Conservation (phyloP, 805 yeast species). For the Wickerhamiella hasegawae region DNA sequence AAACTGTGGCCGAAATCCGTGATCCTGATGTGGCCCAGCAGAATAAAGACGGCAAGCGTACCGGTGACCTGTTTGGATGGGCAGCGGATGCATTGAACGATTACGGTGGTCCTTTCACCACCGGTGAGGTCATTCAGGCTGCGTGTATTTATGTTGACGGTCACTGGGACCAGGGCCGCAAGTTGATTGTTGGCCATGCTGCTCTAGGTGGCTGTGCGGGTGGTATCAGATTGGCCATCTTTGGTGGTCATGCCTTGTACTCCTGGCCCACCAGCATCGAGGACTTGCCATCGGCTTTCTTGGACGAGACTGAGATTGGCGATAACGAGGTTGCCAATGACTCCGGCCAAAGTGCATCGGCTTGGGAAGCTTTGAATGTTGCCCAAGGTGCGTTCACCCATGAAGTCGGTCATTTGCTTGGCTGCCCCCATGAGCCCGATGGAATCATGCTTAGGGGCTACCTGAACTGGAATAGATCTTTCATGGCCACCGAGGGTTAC, state of each 20-base stretch:
- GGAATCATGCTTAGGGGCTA: conserved; percentile 91
- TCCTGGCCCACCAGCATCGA: conserved; percentile 86
- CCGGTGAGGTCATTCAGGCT: conserved; percentile 43
- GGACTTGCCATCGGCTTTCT: conserved; percentile 46
- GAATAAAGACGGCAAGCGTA: conserved; percentile 49
- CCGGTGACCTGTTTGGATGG: conserved; percentile 63
- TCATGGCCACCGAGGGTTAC: conserved; percentile 54
- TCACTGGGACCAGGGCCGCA: conserved; percentile 51
- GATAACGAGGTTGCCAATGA: conserved; percentile 78
- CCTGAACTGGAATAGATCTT: conserved; percentile 62
- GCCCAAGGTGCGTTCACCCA: conserved; percentile 92
- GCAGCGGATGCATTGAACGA: conserved; percentile 57
- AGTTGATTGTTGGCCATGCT: conserved; percentile 69
- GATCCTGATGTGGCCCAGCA: conserved; percentile 81
- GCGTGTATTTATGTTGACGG: conserved; percentile 78
- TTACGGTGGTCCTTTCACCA: conserved; percentile 38
- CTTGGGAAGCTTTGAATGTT: conserved; percentile 79
- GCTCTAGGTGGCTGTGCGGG: conserved; percentile 84
- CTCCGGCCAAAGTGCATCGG: conserved; percentile 62
- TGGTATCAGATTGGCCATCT: conserved; percentile 62
- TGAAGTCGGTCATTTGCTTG: conserved; percentile 82
- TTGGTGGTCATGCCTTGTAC: conserved; percentile 84
- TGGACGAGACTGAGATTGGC: conserved; percentile 53
- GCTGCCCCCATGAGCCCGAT: conserved; percentile 79
- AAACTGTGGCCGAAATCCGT: conserved; percentile 53